Evolutionary conservation across 306 rosid genomes (phyloP), one percentile per base, ranked within the genome.

Genomic region (Dalbergia cochinchinensis): DNA sequence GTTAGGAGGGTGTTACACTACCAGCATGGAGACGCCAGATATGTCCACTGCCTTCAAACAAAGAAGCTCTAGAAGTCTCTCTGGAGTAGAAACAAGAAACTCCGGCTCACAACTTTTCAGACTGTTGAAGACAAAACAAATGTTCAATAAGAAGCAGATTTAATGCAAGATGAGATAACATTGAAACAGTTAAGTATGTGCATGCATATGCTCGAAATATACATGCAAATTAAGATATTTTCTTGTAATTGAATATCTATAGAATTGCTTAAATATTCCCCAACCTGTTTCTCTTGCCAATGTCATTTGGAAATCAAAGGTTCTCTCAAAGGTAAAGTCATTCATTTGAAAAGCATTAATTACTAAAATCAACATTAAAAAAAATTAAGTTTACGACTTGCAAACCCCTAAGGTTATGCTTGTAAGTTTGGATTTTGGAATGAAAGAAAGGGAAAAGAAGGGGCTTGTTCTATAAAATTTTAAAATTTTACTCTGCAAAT

Each of bases 41-140:
- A 95, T 89, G 82, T 95, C 97, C 76, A 95, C 72, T 18, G 98
- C 98, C 85, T 93, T 84, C 87, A 72, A 59, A n/a, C 92, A 82
- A 76, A 93, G 88, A 79, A 95, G 97, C 86, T 93, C 93, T 88
- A 93, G 69, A 67, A 95, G 97, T 84, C 99, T 95, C 90, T 88
- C 99, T 47, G 99, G 96, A 69, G 99, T 93, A 78, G 98, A 71
- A 78, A 95, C 91, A 71, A 95, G 92, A 78, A 95, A 87, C 88
- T 95, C 99, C 67, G 99, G 99, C 82, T 95, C 99, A 41, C 98
- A 92, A 86, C 87, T 89, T 84, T 82, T 89, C 78, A 92, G 81
- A 64, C 99, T 95, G 87, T 83, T 72, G 41, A 65, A 79, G 68
- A 78, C 41, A 73, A 84, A 64, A 59, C 37, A 83, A 83, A 20